Conservation (phyloP, 306 rosid genomes). For the Carpinus fangiana region DNA sequence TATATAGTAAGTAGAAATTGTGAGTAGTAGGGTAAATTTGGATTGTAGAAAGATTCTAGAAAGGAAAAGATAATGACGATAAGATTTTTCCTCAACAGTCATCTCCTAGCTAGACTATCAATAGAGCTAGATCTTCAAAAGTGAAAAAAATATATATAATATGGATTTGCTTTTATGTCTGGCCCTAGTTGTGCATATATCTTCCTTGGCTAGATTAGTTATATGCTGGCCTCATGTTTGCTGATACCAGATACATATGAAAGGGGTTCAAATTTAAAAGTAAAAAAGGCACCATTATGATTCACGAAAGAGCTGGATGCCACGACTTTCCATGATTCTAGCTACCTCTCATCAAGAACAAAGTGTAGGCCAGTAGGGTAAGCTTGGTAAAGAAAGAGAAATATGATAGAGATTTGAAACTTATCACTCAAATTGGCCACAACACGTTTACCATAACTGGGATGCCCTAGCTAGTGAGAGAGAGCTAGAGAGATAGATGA, state of each 20-base stretch:
- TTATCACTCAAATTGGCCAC: not conserved
- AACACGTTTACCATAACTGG: not conserved
- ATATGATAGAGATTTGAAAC: not conserved
- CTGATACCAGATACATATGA: slow-evolving; percentile 39
- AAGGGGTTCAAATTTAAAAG: slow-evolving; percentile 36
- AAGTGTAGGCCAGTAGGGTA: slow-evolving; percentile 43
- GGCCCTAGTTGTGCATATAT: not conserved
- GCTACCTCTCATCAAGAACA: slow-evolving; percentile 6
- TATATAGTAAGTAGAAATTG: too few species aligned
- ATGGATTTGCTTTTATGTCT: not conserved
- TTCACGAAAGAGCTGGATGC: slow-evolving; percentile 45
- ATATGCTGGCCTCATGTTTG: slow-evolving; percentile 13
- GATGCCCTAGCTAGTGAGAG: not conserved
- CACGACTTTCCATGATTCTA: slow-evolving; percentile 38
- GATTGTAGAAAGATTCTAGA: too few species aligned
- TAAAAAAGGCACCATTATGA: slow-evolving; percentile 32
- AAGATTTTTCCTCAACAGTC: too few species aligned
- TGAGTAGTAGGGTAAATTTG: too few species aligned
- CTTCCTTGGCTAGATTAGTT: slow-evolving; percentile 11
- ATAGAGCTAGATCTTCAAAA: not conserved
- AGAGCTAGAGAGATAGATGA: not conserved
- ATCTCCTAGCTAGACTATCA: too few species aligned
- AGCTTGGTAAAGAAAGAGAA: not conserved
- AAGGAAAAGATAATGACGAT: too few species aligned
- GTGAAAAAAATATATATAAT: not conserved